Conservation (phyloP, 352 stramenopile species). For the Globisporangium irregulare region DNA sequence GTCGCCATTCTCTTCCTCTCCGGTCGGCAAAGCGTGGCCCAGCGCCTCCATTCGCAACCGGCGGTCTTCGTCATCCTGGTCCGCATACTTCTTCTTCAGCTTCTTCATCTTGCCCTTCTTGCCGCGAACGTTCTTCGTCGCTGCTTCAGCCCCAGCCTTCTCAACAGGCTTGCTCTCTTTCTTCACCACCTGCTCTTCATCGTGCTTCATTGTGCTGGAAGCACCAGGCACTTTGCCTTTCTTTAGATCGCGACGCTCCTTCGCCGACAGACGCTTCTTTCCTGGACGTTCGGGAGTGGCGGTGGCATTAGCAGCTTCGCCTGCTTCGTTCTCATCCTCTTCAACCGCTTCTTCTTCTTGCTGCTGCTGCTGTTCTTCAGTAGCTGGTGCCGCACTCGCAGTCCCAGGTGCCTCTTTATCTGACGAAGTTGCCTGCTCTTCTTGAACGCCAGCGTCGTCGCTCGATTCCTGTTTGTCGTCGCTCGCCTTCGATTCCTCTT, state of each 20-base stretch:
- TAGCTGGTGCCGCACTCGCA: not conserved
- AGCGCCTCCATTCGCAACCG: slow-evolving; percentile 91
- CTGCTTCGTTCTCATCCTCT: slow-evolving; percentile 16
- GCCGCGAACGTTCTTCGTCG: slow-evolving; percentile 67
- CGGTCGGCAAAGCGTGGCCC: slow-evolving; percentile 43
- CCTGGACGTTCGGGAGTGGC: slow-evolving; percentile 26
- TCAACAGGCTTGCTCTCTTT: slow-evolving; percentile 22
- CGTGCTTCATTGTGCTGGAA: not conserved
- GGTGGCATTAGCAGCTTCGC: slow-evolving; percentile 11
- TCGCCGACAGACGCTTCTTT: slow-evolving; percentile 62
- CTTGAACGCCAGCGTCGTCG: slow-evolving; percentile 8
- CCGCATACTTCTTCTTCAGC: slow-evolving; percentile 94
- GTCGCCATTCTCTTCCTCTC: slow-evolving; percentile 23
- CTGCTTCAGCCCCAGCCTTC: slow-evolving; percentile 26
- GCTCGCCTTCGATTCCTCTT: slow-evolving; percentile 10
- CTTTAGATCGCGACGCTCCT: slow-evolving; percentile 80
- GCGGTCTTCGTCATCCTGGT: slow-evolving; percentile 96
- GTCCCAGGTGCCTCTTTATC: not conserved
- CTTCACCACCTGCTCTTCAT: not conserved
- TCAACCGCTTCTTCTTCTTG: slow-evolving; percentile 18
- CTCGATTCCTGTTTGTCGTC: slow-evolving; percentile 10
- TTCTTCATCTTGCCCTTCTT: slow-evolving; percentile 95
- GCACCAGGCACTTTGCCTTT: slow-evolving; percentile 38
- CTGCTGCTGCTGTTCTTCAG: slow-evolving; percentile 13
- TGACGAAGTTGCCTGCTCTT: not conserved